Evolutionary conservation across 768 basidiomycete species (phyloP), one percentile per base, ranked within the genome.

Genomic region (Tubosaeta sp.): DNA sequence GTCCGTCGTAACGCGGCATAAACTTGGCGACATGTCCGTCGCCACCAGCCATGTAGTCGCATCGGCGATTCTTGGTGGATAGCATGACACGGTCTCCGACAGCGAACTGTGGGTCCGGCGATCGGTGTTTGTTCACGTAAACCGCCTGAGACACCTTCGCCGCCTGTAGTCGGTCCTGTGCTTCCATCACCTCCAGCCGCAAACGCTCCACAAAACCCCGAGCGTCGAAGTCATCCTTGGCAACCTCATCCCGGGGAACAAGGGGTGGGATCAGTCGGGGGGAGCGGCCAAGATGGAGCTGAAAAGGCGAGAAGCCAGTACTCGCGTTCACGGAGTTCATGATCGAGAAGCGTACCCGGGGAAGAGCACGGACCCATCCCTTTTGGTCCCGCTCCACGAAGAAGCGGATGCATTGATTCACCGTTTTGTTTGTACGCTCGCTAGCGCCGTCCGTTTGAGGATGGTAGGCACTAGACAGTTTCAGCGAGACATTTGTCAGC

Each of bases 181-280:
- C 43, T 9, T 44, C 29, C 9, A 31, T 3, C 1, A n/a, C 27
- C 3, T 44, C 29, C 3, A 29, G 13, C 26, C 8, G 8, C 14
- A 43, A n/a, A 1, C 10, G 25, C 7, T n/a, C 0, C 1, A 44
- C 8, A 10, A 44, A 31, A 1, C 2, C 16, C 14, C 13, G 27
- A 1, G 29, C 29, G 4, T 44, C n/a, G 10, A 44, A 44, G 16
- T 29, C 43, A 7, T 29, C 16, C 0, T 17, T 9, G 6, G 1
- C 43, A 9, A n/a, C 6, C 0, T 7, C 19, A 4, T 1, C 6
- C 1, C 1, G 43, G 1, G 27, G 16, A 1, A 29, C 16, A 0
- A 43, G 14, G 1, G 27, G 13, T 0, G 43, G 43, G 5, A 31
- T 10, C n/a, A 29, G 12, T 1, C 10, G 16, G 6, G 43, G 43